Conservation (phyloP, 2,329 filamentous ascomycete genomes). For the Kalmusia sp. region DNA sequence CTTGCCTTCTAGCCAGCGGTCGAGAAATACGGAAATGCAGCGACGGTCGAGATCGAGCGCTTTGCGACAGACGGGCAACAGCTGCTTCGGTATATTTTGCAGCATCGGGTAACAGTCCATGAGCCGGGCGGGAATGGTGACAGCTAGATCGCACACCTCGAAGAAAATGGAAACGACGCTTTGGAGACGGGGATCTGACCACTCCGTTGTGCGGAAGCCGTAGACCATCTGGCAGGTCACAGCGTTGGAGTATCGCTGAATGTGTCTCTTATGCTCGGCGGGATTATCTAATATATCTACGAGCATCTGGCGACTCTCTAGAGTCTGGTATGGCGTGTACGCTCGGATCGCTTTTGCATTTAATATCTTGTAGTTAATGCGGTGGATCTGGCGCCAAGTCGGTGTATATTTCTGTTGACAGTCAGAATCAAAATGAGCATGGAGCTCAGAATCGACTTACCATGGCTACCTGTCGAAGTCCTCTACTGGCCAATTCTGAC, state of each 20-base stretch:
- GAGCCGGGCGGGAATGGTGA: neutral
- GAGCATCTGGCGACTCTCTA: constrained; percentile 63
- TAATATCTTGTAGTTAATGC: constrained; percentile 12
- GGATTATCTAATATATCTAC: constrained; percentile 55
- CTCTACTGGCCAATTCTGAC: constrained; percentile 16
- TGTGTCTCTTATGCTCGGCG: constrained; percentile 49
- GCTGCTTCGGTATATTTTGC: neutral
- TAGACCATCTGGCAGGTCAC: constrained; percentile 56
- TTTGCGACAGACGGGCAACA: neutral
- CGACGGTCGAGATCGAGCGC: neutral
- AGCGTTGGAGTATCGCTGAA: constrained; percentile 51
- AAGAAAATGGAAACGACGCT: neutral
- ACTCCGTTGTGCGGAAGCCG: constrained; percentile 39
- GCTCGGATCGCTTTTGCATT: constrained; percentile 11
- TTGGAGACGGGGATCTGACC: neutral
- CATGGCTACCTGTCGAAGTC: neutral
- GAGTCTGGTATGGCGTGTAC: constrained; percentile 56
- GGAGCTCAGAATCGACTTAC: neutral
- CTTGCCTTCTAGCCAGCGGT: neutral
- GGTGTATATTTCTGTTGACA: neutral
- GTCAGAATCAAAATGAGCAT: too few relatives aligned
- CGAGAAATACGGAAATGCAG: neutral
- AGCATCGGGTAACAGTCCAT: neutral
- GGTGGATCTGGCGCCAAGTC: constrained; percentile 2
- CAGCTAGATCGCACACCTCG: neutral